A percentile compares a stretch with the other conserved stretches of the same genome.
These are phyloP conservation scores for Solanum chiquidenum DNA, from an alignment of 257 asterid species.

Conservation along the genomic window DNA sequence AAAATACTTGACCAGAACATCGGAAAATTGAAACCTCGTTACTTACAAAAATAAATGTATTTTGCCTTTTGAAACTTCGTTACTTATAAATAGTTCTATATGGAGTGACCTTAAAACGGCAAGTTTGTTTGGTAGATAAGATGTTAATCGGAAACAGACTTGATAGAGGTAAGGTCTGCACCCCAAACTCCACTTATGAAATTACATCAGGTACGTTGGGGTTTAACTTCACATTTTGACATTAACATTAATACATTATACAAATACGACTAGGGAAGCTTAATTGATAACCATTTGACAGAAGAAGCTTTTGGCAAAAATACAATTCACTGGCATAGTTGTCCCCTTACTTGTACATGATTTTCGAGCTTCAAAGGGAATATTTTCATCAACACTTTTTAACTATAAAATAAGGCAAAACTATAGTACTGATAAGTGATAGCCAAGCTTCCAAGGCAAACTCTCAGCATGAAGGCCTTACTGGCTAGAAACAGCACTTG, in stretches of 20 bases:
- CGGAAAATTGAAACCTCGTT: not conserved
- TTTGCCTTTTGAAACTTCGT: not conserved
- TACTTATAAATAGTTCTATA: not conserved
- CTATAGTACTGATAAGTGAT: not conserved
- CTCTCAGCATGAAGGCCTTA: conserved; percentile 1
- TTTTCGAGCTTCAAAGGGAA: not conserved
- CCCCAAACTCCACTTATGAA: not conserved
- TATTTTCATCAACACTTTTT: not conserved
- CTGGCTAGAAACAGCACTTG: conserved; percentile 7
- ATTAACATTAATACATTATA: not conserved
- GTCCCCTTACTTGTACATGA: not conserved
- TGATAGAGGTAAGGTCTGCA: not conserved
- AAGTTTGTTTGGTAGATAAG: not conserved
- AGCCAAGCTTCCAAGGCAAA: not conserved
- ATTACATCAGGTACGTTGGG: not conserved
- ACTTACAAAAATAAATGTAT: too few relatives aligned
- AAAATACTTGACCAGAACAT: not conserved
- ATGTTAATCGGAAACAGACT: not conserved
- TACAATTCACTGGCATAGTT: not conserved
- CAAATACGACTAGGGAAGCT: not conserved
- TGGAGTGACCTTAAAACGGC: too few relatives aligned
- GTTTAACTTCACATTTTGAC: not conserved
- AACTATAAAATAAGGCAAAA: not conserved
- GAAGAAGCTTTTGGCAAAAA: not conserved
- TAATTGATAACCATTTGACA: not conserved